Evolutionary conservation across 257 asterid species (phyloP), one percentile per base, ranked within the genome.

Genomic region (Jaltomata sinuosa): DNA sequence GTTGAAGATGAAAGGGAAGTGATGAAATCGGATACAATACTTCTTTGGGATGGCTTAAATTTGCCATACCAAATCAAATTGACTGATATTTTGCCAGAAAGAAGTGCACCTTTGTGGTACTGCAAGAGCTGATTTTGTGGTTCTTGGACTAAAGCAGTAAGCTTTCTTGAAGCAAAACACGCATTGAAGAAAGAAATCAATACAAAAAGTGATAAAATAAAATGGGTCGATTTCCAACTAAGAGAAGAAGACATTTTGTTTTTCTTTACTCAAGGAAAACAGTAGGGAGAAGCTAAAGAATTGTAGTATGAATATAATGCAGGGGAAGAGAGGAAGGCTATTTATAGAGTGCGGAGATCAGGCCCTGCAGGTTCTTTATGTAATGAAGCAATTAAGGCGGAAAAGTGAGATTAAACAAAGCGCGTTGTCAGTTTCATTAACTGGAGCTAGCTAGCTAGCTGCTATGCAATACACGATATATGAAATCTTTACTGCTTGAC

Each of bases 51-150:
- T 0, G 98, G 91, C 53, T 88, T 90, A 91, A 93, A 93, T 11
- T 91, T 89, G 16, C 98, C 97, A 83, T 94, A 94, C 95, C 94
- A 94, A 0, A 94, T 91, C 9, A 93, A 81, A 45, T 93, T 93
- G 1, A 94, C 85, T 32, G 98, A 86, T 61, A 92, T 91, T 77
- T 64, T 91, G 50, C 98, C 98, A 8, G 65, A 79, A 14, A 94
- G 94, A 19, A 94, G 97, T 25, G 92, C 36, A 42, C 98, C 98
- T 8, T 89, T 90, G 95, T 94, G 98, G 80, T 91, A 93, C 2
- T 85, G 84, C 19, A 93, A 86, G 0, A 91, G 80, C 68, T 89
- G 87, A 80, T 15, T 79, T 84, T 85, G n/a, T n/a, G n/a, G 90
- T 3, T 90, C 84, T 80, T n/a, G n/a, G n/a, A 36, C 81, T 25